These are phyloP conservation scores for Paramarasmius palmivorus DNA, from an alignment of 1,284 basidiomycete species.

Conservation along the genomic window DNA sequence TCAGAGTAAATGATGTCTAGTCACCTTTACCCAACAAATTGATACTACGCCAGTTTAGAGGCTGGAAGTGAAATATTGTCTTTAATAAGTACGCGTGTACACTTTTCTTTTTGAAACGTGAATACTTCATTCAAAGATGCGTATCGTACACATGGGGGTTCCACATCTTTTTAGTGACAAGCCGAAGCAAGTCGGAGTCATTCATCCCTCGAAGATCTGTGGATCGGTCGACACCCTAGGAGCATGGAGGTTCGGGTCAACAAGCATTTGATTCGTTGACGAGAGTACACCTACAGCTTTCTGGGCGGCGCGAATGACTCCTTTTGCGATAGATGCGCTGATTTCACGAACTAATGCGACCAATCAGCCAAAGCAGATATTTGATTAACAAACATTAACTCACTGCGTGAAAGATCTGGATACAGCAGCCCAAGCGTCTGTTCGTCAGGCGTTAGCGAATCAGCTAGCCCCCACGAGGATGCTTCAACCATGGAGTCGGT, in stretches of 20 bases:
- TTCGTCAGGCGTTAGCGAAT: constrained; percentile 78
- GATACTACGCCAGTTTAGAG: too few species aligned
- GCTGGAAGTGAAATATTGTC: too few species aligned
- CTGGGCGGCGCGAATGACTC: constrained; percentile 80
- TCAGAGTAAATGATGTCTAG: too few species aligned
- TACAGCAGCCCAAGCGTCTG: constrained; percentile 66
- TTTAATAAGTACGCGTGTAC: too few species aligned
- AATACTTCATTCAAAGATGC: too few species aligned
- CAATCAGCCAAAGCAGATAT: constrained; percentile 8
- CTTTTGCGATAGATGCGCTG: constrained; percentile 69
- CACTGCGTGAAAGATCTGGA: constrained; percentile 73
- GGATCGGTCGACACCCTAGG: constrained; percentile 61
- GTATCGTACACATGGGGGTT: constrained; percentile 36
- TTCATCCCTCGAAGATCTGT: constrained; percentile 51
- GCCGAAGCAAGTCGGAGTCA: constrained; percentile 55
- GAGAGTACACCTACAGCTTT: constrained; percentile 50
- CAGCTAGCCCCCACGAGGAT: constrained; percentile 74
- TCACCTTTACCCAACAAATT: too few species aligned
- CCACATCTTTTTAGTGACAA: constrained; percentile 72
- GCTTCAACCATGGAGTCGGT: constrained; percentile 85
- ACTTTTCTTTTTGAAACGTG: too few species aligned
- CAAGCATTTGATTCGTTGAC: neutral
- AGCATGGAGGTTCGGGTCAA: constrained; percentile 7
- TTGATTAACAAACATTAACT: constrained; percentile 18
- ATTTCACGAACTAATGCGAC: constrained; percentile 69